These are phyloP conservation scores for Aspergillus tamarii DNA, from an alignment of 2,329 filamentous ascomycete species.

Conservation along the genomic window DNA sequence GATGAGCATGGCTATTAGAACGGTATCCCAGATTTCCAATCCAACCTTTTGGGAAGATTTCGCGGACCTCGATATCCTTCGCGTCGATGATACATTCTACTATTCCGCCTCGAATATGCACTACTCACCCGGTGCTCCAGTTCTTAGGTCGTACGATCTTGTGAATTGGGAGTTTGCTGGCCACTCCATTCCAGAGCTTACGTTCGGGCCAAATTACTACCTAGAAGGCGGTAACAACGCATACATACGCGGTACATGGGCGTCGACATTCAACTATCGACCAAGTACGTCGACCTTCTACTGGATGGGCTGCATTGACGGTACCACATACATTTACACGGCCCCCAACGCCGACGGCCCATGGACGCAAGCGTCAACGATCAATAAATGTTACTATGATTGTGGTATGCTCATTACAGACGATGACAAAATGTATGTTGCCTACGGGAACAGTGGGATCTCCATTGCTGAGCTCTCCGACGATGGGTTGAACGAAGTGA, in stretches of 20 bases:
- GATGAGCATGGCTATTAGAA: neutral
- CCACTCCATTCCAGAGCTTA: conserved; percentile 50
- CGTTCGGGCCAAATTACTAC: conserved; percentile 52
- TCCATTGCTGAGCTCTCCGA: conserved; percentile 55
- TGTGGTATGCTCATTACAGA: conserved; percentile 58
- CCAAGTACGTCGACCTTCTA: conserved; percentile 55
- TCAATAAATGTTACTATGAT: conserved; percentile 60
- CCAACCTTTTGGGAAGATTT: conserved; percentile 61
- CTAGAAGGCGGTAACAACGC: conserved; percentile 36
- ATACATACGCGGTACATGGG: conserved; percentile 61
- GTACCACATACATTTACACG: conserved; percentile 59
- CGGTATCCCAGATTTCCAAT: conserved; percentile 41
- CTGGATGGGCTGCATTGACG: conserved; percentile 62
- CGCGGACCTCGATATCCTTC: conserved; percentile 59
- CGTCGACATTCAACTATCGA: conserved; percentile 58
- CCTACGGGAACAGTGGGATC: conserved; percentile 56
- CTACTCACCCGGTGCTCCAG: conserved; percentile 60
- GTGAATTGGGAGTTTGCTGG: conserved; percentile 54
- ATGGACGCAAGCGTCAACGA: conserved; percentile 45
- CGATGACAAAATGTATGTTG: conserved; percentile 62
- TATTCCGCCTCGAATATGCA: conserved; percentile 61
- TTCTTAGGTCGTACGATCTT: conserved; percentile 60
- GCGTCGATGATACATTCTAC: conserved; percentile 56
- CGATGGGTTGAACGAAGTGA: conserved; percentile 53
- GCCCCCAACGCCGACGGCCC: conserved; percentile 46